A percentile compares a stretch with the other conserved stretches of the same genome.
phyloP scores from a whole-genome alignment of 306 rosid species.

The Acmispon strigosus region DNA sequence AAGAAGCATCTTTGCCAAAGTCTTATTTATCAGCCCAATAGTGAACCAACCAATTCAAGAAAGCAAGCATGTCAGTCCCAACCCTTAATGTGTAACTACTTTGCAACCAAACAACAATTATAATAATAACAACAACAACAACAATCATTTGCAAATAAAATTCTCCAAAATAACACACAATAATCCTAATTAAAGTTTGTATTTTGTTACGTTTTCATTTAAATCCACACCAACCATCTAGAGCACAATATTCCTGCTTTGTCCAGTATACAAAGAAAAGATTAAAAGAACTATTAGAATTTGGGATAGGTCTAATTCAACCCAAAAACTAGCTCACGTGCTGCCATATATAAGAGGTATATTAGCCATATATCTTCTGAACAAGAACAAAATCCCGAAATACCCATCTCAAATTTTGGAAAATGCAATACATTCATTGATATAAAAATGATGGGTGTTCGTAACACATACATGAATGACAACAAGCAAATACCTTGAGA shows the following conservation, averaged over 20 bases:
- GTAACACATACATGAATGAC: background rate
- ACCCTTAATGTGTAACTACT: background rate
- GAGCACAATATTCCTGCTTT: background rate
- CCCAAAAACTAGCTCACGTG: no score
- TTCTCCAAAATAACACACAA: background rate
- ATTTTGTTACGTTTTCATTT: background rate
- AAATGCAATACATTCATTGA: background rate
- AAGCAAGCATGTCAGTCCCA: background rate
- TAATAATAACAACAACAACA: background rate
- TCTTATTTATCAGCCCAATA: background rate
- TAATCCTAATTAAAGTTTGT: background rate
- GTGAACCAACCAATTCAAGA: background rate
- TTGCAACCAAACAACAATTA: background rate
- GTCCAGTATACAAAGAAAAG: background rate
- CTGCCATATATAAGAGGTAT: no score
- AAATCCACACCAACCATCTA: background rate
- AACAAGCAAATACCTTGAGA: conserved; percentile 46
- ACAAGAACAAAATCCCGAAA: background rate
- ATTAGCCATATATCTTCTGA: no score
- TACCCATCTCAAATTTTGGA: background rate
- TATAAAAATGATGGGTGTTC: background rate
- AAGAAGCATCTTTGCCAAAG: background rate
- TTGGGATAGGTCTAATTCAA: no score
- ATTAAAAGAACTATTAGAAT: no score
- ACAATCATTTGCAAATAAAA: conserved; percentile 5